These are phyloP conservation scores for Suillus hirtellus DNA, from an alignment of 768 basidiomycete genomes.

Conservation along the genomic window DNA sequence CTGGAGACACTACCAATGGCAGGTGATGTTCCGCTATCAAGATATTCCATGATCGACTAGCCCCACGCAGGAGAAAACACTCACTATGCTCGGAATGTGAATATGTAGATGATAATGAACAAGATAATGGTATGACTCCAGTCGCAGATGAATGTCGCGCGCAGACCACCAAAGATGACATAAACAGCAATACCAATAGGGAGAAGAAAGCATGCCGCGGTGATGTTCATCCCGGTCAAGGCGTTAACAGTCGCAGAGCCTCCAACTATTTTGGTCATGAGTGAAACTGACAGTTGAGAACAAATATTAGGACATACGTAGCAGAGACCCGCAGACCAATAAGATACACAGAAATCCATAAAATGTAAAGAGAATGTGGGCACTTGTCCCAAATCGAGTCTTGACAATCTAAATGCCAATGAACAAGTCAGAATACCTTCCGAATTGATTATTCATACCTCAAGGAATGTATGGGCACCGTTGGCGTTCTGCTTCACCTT, in stretches of 20 bases:
- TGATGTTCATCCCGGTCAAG: conserved; percentile 45
- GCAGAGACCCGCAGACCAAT: conserved; percentile 50
- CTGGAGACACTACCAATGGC: conserved; percentile 40
- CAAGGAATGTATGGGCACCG: conserved; percentile 56
- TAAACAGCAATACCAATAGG: conserved; percentile 47
- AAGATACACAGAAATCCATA: conserved; percentile 53
- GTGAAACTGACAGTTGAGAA: not conserved
- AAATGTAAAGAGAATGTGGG: conserved; percentile 52
- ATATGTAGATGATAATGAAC: conserved; percentile 41
- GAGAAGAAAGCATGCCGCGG: conserved; percentile 46
- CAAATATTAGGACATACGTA: conserved; percentile 35
- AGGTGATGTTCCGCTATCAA: conserved; percentile 36
- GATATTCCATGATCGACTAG: conserved; percentile 8
- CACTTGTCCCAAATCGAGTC: conserved; percentile 45
- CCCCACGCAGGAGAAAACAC: conserved; percentile 11
- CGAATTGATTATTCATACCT: conserved; percentile 31
- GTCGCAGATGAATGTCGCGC: conserved; percentile 47
- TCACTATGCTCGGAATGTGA: conserved; percentile 35
- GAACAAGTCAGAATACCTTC: not conserved
- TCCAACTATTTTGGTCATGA: conserved; percentile 32
- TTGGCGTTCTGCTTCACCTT: conserved; percentile 63
- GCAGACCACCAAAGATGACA: conserved; percentile 42
- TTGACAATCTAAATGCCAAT: conserved; percentile 43
- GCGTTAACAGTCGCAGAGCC: conserved; percentile 47
- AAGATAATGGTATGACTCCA: conserved; percentile 48